Evolutionary conservation across 306 rosid species (phyloP).

Genomic region (Purshia tridentata): DNA sequence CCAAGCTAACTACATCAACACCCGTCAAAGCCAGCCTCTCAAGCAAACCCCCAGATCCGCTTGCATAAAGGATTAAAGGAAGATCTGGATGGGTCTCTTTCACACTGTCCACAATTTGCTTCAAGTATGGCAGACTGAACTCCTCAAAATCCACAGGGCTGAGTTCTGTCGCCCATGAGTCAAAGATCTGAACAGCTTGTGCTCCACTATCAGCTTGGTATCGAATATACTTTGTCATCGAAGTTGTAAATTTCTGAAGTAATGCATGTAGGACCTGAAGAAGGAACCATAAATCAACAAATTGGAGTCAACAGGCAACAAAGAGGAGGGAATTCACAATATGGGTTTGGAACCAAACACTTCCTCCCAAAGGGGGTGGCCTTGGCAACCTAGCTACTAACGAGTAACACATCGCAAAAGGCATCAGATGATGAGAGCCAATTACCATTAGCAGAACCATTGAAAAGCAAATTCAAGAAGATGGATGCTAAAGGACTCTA

Average conservation of each 20-base stretch:
- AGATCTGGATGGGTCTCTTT: slow-evolving; percentile 80
- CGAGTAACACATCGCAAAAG: not conserved
- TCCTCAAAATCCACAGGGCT: slow-evolving; percentile 94
- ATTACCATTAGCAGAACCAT: slow-evolving; percentile 17
- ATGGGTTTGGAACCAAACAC: not conserved
- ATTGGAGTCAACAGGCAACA: not conserved
- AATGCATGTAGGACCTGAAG: slow-evolving; percentile 79
- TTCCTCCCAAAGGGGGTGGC: slow-evolving; percentile 5
- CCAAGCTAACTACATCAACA: slow-evolving; percentile 92
- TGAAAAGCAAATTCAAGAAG: not conserved
- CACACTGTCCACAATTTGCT: slow-evolving; percentile 80
- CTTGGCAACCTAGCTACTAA: not conserved
- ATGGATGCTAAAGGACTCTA: not conserved
- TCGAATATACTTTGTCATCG: slow-evolving; percentile 81
- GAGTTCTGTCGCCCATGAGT: slow-evolving; percentile 95
- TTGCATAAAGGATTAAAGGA: slow-evolving; percentile 91
- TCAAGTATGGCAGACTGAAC: slow-evolving; percentile 90
- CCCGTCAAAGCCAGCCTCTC: slow-evolving; percentile 89
- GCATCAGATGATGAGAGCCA: not conserved
- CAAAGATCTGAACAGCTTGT: slow-evolving; percentile 95
- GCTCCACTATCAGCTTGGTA: slow-evolving; percentile 97
- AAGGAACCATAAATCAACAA: slow-evolving; percentile 21
- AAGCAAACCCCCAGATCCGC: slow-evolving; percentile 95
- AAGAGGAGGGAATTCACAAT: not conserved
- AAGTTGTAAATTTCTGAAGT: slow-evolving; percentile 74